Base-by-base conservation (phyloP, 371 early-diverging fungal genomes). In the Vairimorpha ceranae region DNA sequence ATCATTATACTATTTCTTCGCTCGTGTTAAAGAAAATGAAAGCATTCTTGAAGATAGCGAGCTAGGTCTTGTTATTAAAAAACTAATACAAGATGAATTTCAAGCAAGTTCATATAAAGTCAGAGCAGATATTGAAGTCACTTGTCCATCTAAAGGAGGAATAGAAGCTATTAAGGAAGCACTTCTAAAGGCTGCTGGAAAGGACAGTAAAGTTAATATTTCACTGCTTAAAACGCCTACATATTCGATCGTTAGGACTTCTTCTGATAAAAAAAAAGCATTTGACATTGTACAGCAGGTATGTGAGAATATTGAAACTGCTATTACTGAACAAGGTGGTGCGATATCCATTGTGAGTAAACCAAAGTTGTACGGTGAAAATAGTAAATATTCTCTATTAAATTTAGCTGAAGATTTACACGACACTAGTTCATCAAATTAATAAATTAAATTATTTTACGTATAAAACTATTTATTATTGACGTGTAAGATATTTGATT, bases 121-220 rank as follows among this genome's bases (percentile, higher is more conserved):
- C 2, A 38, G 80, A 60, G 75, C 78, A 59, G 97, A 98, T 87
- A 87, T 96, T 67, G 95, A 97, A 82, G 89, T 94, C 58, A 90
- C 90, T 77, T 96, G 97, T 86, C 91, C 89, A 74, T 90, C 90
- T 77, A 90, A 91, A 79, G 92, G 93, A 82, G 99, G 99, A 74
- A 91, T 98, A 23, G 91, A 92, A 80, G 93, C 93, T 46, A 92
- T 98, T 80, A 93, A 93, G 82, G 86, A 87, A 35, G 93, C 95
- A 0, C 86, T 98, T 74, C 85, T 82, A 78, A 91, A 92, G 48
- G 94, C 93, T 69, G 91, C 93, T 85, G 88, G 86, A 15, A 86
- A 87, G 68, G 91, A 92, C 27, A 59, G 75, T 19, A 65, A 76
- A 10, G 61, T 83, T 0, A 79, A 78, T 32, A 66, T 82, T 25